Conservation (phyloP, 2,329 filamentous ascomycete genomes). For the Fusarium stilboides region DNA sequence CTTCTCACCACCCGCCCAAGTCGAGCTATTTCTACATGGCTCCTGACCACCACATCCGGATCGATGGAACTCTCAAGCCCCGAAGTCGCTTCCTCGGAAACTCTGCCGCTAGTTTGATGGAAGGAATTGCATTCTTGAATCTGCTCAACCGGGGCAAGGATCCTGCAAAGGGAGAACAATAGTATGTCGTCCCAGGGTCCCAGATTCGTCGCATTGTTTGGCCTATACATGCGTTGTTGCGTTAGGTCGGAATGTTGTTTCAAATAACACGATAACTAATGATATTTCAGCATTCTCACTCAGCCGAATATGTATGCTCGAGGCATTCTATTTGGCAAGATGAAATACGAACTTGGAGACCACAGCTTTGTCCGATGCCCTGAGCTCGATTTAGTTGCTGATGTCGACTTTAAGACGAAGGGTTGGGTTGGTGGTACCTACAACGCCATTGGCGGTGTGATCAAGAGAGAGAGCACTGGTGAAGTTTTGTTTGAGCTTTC, state of each 20-base stretch:
- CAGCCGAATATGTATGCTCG: slow-evolving; percentile 99
- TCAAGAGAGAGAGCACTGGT: slow-evolving; percentile 89
- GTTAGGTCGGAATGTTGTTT: slow-evolving; percentile 29
- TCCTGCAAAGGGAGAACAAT: slow-evolving; percentile 81
- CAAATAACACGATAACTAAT: slow-evolving; percentile 12
- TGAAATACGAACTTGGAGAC: slow-evolving; percentile 99
- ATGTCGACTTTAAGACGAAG: slow-evolving; percentile 99
- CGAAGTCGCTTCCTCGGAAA: slow-evolving; percentile 96
- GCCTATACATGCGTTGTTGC: neutral
- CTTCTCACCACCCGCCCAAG: slow-evolving; percentile 97
- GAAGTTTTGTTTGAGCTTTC: slow-evolving; percentile 93
- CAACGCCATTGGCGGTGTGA: slow-evolving; percentile 92
- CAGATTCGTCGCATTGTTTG: neutral
- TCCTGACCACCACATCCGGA: slow-evolving; percentile 91
- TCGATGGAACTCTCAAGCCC: slow-evolving; percentile 95
- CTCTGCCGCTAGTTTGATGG: slow-evolving; percentile 98
- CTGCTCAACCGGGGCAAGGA: slow-evolving; percentile 83
- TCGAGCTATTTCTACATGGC: slow-evolving; percentile 99
- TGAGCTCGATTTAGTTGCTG: slow-evolving; percentile 86
- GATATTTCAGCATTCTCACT: slow-evolving; percentile 79
- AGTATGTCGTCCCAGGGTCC: slow-evolving; percentile 71
- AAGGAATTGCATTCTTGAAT: slow-evolving; percentile 90
- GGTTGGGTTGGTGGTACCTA: slow-evolving; percentile 97
- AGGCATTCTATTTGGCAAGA: slow-evolving; percentile 97
- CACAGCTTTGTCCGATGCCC: slow-evolving; percentile 94